Conservation (phyloP, 495 filamentous ascomycete genomes). For the Apiosordaria backusii region DNA sequence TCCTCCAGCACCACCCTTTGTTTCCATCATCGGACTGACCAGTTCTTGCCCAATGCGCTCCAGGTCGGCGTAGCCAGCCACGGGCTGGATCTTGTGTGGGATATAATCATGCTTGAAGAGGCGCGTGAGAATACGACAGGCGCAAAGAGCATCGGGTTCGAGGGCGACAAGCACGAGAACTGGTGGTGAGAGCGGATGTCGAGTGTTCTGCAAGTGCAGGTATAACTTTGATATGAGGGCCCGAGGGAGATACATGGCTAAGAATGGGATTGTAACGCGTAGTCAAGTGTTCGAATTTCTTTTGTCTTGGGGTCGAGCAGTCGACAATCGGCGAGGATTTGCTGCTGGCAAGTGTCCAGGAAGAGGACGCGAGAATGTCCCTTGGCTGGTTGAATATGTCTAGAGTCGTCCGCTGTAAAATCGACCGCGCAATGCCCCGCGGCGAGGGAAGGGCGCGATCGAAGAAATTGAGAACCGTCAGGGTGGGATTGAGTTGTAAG, state of each 20-base stretch:
- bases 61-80: slow-evolving; percentile 89
- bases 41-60: slow-evolving; percentile 70
- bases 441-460: not conserved
- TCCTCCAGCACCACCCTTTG: slow-evolving; percentile 74
- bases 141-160: slow-evolving; percentile 93
- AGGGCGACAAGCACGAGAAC: slow-evolving; percentile 91
- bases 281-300: not conserved
- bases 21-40: slow-evolving; percentile 76
- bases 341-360: not conserved
- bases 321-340: not conserved
- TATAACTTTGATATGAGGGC: slow-evolving; percentile 85
- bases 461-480: not conserved
- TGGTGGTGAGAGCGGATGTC: slow-evolving; percentile 79
- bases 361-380: not conserved
- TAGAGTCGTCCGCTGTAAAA: not conserved
- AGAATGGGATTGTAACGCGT: slow-evolving; percentile 1
- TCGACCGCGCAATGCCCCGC: not conserved
- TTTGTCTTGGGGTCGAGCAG: not conserved
- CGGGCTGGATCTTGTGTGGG: slow-evolving; percentile 94
- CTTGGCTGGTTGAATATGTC: not conserved
- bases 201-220: slow-evolving; percentile 72
- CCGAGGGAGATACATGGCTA: slow-evolving; percentile 88
- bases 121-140: slow-evolving; percentile 85
- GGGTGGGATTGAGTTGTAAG: not conserved
- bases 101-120: slow-evolving; percentile 96